Evolutionary conservation across 2,329 filamentous ascomycete species (phyloP).

Genomic region (Botrytis hyacinthi): DNA sequence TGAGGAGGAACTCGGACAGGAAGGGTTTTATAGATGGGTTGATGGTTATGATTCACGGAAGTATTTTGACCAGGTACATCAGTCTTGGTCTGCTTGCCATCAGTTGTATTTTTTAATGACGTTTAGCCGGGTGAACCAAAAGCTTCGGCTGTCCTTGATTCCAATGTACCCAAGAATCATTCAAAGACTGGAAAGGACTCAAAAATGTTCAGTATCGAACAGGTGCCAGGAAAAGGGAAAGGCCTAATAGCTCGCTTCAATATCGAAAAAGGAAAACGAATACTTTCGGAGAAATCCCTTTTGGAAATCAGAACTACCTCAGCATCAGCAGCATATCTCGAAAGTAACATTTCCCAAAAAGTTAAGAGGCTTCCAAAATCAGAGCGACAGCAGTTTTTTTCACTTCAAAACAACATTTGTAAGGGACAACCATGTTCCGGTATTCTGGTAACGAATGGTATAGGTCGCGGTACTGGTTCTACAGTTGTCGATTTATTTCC

Average conservation of each 20-base stretch:
- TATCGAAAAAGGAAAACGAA: slow-evolving; percentile 42
- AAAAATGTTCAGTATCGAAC: slow-evolving; percentile 19
- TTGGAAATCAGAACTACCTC: slow-evolving; percentile 32
- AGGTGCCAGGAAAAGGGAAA: slow-evolving; percentile 41
- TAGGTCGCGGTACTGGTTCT: slow-evolving; percentile 23
- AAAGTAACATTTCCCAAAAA: slow-evolving; percentile 21
- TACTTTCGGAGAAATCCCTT: slow-evolving; percentile 43
- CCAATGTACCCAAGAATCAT: slow-evolving; percentile 14
- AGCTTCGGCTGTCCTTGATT: slow-evolving; percentile 13
- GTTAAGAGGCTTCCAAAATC: slow-evolving; percentile 21
- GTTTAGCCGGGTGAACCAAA: slow-evolving; percentile 18
- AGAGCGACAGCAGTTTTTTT: slow-evolving; percentile 25
- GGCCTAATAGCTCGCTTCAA: slow-evolving; percentile 41
- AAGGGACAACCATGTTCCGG: slow-evolving; percentile 24
- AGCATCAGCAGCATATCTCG: slow-evolving; percentile 6
- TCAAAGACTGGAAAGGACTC: slow-evolving; percentile 10
- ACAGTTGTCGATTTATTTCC: slow-evolving; percentile 25
- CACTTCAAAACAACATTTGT: slow-evolving; percentile 29
- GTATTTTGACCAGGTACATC: slow-evolving; percentile 36
- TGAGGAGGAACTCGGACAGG: slow-evolving; percentile 26
- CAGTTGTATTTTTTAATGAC: slow-evolving; percentile 1
- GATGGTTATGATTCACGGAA: slow-evolving; percentile 30
- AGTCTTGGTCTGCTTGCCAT: slow-evolving; percentile 15
- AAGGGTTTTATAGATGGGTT: slow-evolving; percentile 29
- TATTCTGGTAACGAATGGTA: slow-evolving; percentile 26